Percentiles rank a stretch among this genome's conserved stretches.
Conservation (phyloP, 2,329 filamentous ascomycete genomes). For the Onygena corvina region DNA sequence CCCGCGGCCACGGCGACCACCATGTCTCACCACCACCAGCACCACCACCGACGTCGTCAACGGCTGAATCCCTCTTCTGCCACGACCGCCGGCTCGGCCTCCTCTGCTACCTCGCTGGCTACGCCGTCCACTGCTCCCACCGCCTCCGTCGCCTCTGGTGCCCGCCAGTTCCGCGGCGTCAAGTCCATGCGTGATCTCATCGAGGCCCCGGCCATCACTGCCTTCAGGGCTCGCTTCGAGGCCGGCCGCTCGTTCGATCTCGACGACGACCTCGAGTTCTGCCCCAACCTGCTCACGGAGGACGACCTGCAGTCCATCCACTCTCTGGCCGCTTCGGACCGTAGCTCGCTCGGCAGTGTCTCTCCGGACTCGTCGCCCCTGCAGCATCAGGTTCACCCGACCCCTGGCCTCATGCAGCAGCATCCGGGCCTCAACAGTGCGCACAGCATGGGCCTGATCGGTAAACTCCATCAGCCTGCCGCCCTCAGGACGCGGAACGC, state of each 20-base stretch:
- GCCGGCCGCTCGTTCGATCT: slow-evolving; percentile 87
- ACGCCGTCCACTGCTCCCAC: neutral
- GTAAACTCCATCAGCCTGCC: slow-evolving; percentile 78
- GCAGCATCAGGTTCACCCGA: slow-evolving; percentile 63
- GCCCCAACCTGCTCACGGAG: slow-evolving; percentile 81
- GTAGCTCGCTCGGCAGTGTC: slow-evolving; percentile 86
- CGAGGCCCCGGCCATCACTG: slow-evolving; percentile 61
- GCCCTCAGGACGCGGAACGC: slow-evolving; percentile 85
- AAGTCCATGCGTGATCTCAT: slow-evolving; percentile 76
- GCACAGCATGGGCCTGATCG: slow-evolving; percentile 37
- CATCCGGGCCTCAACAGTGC: slow-evolving; percentile 52
- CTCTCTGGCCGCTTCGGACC: slow-evolving; percentile 67
- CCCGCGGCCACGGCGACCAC: slow-evolving; percentile 25
- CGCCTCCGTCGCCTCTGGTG: neutral
- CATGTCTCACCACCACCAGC: slow-evolving; percentile 48
- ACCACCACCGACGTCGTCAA: slow-evolving; percentile 72
- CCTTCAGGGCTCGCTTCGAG: slow-evolving; percentile 80
- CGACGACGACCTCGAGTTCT: slow-evolving; percentile 93
- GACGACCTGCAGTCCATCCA: slow-evolving; percentile 88
- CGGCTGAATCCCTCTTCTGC: slow-evolving; percentile 61
- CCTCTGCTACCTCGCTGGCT: neutral
- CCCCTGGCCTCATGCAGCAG: slow-evolving; percentile 63
- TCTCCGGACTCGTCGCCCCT: slow-evolving; percentile 86
- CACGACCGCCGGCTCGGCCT: neutral
- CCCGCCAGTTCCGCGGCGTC: slow-evolving; percentile 69